Percentiles rank a stretch among this genome's conserved stretches.
Evolutionary conservation across 2,329 filamentous ascomycete species (phyloP).

Genomic region (Pseudocercospora eumusae): DNA sequence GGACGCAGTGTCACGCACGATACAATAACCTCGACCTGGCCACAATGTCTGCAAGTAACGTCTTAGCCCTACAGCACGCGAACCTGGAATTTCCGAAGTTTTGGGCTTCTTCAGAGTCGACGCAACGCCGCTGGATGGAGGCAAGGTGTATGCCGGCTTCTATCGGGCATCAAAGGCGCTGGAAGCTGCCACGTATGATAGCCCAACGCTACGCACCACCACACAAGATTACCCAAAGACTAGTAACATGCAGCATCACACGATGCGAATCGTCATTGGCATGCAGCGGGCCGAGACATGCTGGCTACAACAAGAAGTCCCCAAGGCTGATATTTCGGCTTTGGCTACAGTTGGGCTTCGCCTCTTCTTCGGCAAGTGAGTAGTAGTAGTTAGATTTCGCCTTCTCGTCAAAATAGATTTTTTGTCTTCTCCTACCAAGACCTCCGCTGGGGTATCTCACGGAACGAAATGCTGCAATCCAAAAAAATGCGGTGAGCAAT

Average conservation of each 20-base stretch:
- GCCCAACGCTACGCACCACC: constrained; percentile 15
- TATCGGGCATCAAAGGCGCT: constrained; percentile 9
- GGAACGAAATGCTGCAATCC: not conserved
- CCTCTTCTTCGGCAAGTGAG: not conserved
- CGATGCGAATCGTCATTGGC: not conserved
- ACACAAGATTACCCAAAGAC: not conserved
- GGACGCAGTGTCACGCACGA: constrained; percentile 10
- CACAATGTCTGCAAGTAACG: not conserved
- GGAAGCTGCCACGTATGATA: constrained; percentile 15
- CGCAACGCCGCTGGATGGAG: not conserved
- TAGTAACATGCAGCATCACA: not conserved
- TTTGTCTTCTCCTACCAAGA: not conserved
- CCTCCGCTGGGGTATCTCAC: not conserved
- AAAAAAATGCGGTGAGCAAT: constrained; percentile 6
- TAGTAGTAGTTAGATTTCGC: too few species aligned
- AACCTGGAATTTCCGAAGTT: not conserved
- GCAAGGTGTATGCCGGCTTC: constrained; percentile 6
- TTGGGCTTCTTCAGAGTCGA: not conserved
- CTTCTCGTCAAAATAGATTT: not conserved
- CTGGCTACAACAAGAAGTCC: not conserved
- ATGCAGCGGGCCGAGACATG: not conserved
- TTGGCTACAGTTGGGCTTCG: constrained; percentile 6
- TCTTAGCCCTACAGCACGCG: not conserved
- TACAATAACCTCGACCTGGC: not conserved
- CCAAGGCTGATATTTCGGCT: constrained; percentile 6